Evolutionary conservation across 2,329 filamentous ascomycete genomes (phyloP), one percentile per base, ranked within the genome.

Genomic region (Alternaria incomplexa): DNA sequence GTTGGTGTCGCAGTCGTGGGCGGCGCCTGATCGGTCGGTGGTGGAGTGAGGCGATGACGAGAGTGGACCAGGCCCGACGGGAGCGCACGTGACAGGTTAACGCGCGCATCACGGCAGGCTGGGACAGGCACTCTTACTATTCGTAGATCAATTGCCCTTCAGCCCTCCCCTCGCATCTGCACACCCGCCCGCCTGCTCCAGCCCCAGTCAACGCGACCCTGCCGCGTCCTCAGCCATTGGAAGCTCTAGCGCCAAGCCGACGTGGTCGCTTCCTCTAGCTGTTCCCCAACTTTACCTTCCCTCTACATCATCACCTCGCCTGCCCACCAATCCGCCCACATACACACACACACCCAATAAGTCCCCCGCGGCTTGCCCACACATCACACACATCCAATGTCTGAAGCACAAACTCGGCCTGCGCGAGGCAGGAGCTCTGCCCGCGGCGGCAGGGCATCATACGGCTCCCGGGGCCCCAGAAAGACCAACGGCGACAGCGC

Each of bases 361-460:
- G 65, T 71, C 69, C 61, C 56, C 61, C 58, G 65, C 68, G 70
- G 69, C 68, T 67, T 68, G 65, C 61, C 53, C 68, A 82, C 77
- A 76, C 77, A 76, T 80, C 79, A 73, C 77, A 79, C 76, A 80
- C 75, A 83, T 81, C 80, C 83, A 81, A 98, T 98, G 96, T 97
- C 96, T 88, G 95, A 98, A 88, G 89, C 92, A 85, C 91, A 93
- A 87, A 88, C 91, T 84, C 89, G 94, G 87, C 88, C 91, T 81
- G 87, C 92, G 84, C 93, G 95, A 85, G 94, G 95, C 84, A 91
- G 96, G 88, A 93, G 93, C 85, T 91, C 93, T 81, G 88, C 90
- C 83, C 91, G 95, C 82, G 94, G 94, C 80, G 93, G 93, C 79
- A 89, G 91, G 82, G 91, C 87, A 77, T 85, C 87, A 78, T 85